Conservation (phyloP, 2,329 filamentous ascomycete species). For the Dothistroma pini region DNA sequence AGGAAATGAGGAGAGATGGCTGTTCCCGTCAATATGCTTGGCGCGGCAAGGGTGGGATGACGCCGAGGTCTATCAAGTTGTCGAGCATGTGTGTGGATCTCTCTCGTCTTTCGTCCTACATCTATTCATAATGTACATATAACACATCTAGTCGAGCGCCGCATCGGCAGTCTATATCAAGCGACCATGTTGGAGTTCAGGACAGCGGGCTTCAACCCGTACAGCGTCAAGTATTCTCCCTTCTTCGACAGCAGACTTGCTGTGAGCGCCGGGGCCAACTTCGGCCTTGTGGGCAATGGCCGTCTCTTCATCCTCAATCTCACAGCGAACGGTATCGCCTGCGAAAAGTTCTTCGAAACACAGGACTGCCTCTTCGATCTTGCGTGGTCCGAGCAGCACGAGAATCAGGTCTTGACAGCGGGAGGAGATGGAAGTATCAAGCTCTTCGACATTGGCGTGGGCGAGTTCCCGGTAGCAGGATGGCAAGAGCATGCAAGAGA, state of each 20-base stretch:
- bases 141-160: conserved; percentile 1
- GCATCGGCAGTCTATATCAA: not conserved
- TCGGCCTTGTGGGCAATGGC: conserved; percentile 94
- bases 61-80: not conserved
- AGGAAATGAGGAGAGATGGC: conserved; percentile 1
- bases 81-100: not conserved
- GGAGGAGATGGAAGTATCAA: conserved; percentile 94
- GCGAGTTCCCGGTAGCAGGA: conserved; percentile 82
- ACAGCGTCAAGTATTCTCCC: conserved; percentile 96
- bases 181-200: conserved; percentile 82
- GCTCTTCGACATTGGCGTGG: conserved; percentile 79
- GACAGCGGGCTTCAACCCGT: conserved; percentile 91
- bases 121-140: conserved; percentile 7
- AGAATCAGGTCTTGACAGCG: conserved; percentile 85
- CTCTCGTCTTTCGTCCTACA: not conserved
- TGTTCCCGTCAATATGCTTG: not conserved
- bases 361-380: conserved; percentile 96
- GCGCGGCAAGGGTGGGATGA: not conserved
- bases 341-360: conserved; percentile 90
- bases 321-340: conserved; percentile 75
- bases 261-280: conserved; percentile 88
- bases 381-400: conserved; percentile 92
- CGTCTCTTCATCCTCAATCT: conserved; percentile 80
- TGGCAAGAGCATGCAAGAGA: conserved; percentile 94
- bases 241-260: conserved; percentile 96